Evolutionary conservation across 768 basidiomycete species (phyloP), one percentile per base, ranked within the genome.

Genomic region (Kwoniella mangroviensis): DNA sequence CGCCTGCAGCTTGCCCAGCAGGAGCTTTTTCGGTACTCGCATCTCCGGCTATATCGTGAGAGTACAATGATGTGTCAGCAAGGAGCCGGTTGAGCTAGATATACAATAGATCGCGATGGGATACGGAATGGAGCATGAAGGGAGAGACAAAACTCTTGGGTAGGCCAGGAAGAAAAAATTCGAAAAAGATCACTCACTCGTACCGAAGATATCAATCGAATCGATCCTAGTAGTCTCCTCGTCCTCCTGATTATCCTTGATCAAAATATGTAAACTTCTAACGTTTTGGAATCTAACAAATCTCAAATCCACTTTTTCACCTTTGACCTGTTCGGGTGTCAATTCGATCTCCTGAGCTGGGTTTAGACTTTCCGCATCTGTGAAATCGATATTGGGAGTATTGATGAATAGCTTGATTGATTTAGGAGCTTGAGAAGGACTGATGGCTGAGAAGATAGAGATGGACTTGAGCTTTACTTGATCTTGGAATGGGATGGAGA

Each of bases 221-320:
- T 82, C 81, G 43, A 84, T 79, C 64, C 82, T 73, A 17, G 81
- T 84, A 34, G 80, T 80, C 69, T 84, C 83, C 63, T 83, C 83
- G 58, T 82, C 83, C 42, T 76, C 82, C 65, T 82, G 79, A 71
- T 84, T 84, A 51, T 74, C 73, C 68, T 81, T 79, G 49, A 84
- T 74, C 56, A 84, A 69, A 40, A 84, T 81, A 74, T 82, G 75
- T 53, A 74, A 34, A 57, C 64, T 73, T 61, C 80, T 72, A 28
- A 84, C 83, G 49, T 72, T 81, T 70, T 84, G 83, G 79, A 84
- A 84, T 63, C 78, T 75, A 42, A 84, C 83, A 57, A 82, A 81
- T 53, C 83, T 63, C 65, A 84, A 66, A 12, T 82, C 82, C 26
- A 84, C 69, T 67, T 73, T 74, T 43, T 81, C 75, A 4, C 80